phyloP scores from a whole-genome alignment of 805 yeast genomes.

The Kurtzmaniella fragi region DNA sequence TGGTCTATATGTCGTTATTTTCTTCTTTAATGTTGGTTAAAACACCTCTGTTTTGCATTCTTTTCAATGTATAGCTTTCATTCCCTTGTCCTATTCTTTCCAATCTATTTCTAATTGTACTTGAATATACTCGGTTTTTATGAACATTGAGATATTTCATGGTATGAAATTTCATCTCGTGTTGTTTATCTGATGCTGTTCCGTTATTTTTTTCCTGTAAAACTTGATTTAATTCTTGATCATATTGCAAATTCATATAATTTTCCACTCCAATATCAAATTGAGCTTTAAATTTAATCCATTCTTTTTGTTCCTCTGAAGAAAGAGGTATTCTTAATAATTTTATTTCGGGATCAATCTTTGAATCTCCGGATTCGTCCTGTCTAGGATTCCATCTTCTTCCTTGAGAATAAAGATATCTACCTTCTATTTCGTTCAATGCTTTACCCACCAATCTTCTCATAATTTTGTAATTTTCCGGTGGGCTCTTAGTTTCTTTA shows the following conservation, averaged over 20 bases:
- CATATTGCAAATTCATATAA: not conserved
- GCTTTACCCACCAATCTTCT: slow-evolving; percentile 8
- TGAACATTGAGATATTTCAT: slow-evolving; percentile 1
- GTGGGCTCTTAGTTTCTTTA: slow-evolving; percentile 1
- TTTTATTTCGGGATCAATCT: not conserved
- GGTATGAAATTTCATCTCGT: not conserved
- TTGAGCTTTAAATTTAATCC: slow-evolving; percentile 7
- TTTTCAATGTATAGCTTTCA: not conserved
- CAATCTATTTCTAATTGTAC: slow-evolving; percentile 1
- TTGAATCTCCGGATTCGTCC: not conserved
- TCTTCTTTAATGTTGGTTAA: not conserved
- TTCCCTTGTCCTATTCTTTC: slow-evolving; percentile 1
- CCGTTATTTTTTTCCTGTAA: too few relatives aligned
- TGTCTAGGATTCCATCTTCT: not conserved
- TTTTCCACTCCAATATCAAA: slow-evolving; percentile 1
- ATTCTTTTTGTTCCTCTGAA: slow-evolving; percentile 5
- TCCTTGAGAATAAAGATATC: slow-evolving; percentile 5
- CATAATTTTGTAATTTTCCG: slow-evolving; percentile 15
- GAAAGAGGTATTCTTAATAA: slow-evolving; percentile 1
- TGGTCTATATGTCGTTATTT: not conserved
- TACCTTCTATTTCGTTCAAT: slow-evolving; percentile 11
- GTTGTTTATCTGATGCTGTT: too few relatives aligned
- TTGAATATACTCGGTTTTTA: not conserved
- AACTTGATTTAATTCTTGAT: too few relatives aligned
- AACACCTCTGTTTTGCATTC: slow-evolving; percentile 1